Evolutionary conservation across 805 yeast species (phyloP), one percentile per base, ranked within the genome.

Genomic region (Cyberlindnera mrakii): DNA sequence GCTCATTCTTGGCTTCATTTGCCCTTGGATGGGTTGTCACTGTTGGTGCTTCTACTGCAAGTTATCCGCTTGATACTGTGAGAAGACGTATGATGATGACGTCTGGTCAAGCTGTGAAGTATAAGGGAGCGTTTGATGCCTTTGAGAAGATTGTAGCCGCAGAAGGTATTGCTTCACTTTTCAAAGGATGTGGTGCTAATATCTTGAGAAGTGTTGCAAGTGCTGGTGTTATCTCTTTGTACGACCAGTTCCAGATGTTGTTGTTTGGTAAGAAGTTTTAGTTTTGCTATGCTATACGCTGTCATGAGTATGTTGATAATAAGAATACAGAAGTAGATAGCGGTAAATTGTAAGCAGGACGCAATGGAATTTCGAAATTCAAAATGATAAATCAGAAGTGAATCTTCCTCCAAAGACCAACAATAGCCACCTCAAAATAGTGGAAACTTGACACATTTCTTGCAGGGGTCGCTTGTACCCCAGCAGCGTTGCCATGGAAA

Each of bases 11-110:
- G 55, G 96, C 96, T 62, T 82, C 96, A 61, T 88, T 88, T 93
- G 70, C 82, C 64, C 78, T 88, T 67, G 96, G 96, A 74, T 88
- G 96, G 96, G 77, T 78, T 68, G 96, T 88, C 64, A 88, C 96
- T 71, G 86, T 95, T 55, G 93, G 88, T 81, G 95, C 96, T 63
- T 88, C 96, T 57, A 86, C 96, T 57, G 95, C 95, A 67, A 85
- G 96, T 66, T 88, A 88, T 82, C 96, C 96, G 77, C 82, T 88
- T 72, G 96, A 88, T 74, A 87, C 96, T 65, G 86, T 88, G 66
- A 87, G 96, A 83, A 86, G 96, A 84, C 85, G 96, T 82, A 88
- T 88, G 96, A 88, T 88, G 96, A 88, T 88, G 96, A 88, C 96
- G 57, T 88, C 96, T 57, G 96, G 96, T 70, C 93, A 86, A 75